Evolutionary conservation across 371 early-diverging fungal genomes (phyloP).

Genomic region (Saksenaea vasiformis): DNA sequence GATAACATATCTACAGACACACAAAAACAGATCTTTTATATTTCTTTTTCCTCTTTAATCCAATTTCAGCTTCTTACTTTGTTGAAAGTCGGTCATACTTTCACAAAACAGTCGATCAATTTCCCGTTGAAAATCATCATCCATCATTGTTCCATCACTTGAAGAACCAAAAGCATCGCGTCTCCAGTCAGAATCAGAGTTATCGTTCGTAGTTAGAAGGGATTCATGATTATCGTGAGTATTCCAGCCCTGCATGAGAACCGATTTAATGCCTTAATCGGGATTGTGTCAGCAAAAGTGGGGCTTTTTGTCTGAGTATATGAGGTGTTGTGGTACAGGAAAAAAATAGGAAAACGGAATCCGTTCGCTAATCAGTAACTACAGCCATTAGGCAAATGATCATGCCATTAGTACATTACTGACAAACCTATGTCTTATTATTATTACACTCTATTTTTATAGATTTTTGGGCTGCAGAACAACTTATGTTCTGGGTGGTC

Average conservation of each 20-base stretch:
- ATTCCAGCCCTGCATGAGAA: slow-evolving; percentile 1
- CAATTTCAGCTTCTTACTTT: background rate
- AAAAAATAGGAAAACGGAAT: background rate
- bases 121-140: slow-evolving; percentile 31
- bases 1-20: background rate
- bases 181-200: background rate
- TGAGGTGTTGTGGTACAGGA: background rate
- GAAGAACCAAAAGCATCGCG: background rate
- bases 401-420: background rate
- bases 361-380: background rate
- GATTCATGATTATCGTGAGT: background rate
- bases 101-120: slow-evolving; percentile 31
- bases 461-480: background rate
- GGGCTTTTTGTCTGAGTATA: slow-evolving; percentile 1
- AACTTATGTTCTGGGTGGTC: background rate
- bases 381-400: background rate
- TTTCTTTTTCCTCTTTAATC: too few relatives aligned
- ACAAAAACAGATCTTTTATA: too few relatives aligned
- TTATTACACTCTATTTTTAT: background rate
- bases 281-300: background rate
- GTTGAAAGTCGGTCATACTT: slow-evolving; percentile 6
- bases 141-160: slow-evolving; percentile 1
- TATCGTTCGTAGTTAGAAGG: background rate
- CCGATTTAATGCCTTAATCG: background rate
- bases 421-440: background rate